Conservation (phyloP, 2,329 filamentous ascomycete species). For the Diaporthe eres region DNA sequence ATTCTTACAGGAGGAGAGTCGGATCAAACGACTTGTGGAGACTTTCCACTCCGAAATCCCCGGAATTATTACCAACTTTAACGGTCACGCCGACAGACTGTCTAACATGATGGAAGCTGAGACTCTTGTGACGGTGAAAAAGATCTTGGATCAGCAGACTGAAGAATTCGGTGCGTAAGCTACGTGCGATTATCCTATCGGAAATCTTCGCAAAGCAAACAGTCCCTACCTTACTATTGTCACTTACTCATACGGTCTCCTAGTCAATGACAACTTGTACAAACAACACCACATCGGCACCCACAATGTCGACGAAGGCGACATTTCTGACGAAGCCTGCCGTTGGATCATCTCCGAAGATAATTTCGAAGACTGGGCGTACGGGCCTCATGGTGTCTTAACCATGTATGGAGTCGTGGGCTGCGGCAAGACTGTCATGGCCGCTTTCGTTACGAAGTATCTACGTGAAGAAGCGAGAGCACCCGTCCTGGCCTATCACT, state of each 20-base stretch:
- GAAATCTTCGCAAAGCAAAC: too few species aligned
- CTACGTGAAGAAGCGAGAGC: neutral
- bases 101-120: neutral
- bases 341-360: neutral
- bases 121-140: conserved; percentile 6
- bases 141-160: conserved; percentile 7
- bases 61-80: neutral
- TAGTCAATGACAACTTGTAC: conserved; percentile 22
- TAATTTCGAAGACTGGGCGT: conserved; percentile 1
- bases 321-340: conserved; percentile 9
- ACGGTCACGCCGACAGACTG: neutral
- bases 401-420: conserved; percentile 14
- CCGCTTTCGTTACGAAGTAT: neutral
- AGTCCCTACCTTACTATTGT: accelerated
- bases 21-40: neutral
- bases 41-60: conserved; percentile 16
- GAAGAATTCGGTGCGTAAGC: neutral
- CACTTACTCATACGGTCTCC: neutral
- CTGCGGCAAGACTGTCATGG: conserved; percentile 13
- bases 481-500: conserved; percentile 3
- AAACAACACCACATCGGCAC: neutral
- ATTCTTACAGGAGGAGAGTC: neutral
- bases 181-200: too few species aligned
- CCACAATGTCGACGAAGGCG: neutral
- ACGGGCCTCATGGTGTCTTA: neutral